Percentiles rank a stretch among this genome's conserved stretches.
Evolutionary conservation across 2,329 filamentous ascomycete species (phyloP).

Genomic region (Cladophialophora carrionii): DNA sequence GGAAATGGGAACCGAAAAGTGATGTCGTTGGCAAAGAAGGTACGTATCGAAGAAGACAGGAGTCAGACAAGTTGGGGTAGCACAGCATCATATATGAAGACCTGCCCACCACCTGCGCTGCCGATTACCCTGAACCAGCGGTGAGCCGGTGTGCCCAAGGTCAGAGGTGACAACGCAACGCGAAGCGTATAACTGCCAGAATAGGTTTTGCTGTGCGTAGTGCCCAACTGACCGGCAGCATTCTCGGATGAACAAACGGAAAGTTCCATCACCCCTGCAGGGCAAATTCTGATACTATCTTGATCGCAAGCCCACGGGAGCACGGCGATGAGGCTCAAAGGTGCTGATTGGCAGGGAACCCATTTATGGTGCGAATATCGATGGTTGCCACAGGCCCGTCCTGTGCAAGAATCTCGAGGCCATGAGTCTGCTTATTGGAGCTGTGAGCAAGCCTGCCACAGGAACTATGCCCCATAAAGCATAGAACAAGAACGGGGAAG

Average conservation of each 20-base stretch:
- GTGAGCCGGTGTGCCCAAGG: background rate
- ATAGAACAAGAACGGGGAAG: background rate
- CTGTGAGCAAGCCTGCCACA: background rate
- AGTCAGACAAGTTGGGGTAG: background rate
- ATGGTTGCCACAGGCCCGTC: background rate
- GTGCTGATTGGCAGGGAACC: background rate
- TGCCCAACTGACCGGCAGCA: background rate
- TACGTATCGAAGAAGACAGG: background rate
- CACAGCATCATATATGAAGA: background rate
- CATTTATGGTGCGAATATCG: background rate
- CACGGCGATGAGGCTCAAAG: background rate
- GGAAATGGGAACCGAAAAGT: background rate
- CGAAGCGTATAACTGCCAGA: background rate
- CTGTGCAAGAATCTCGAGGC: background rate
- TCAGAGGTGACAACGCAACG: background rate
- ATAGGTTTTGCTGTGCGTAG: background rate
- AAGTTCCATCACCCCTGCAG: background rate
- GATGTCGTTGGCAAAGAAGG: background rate
- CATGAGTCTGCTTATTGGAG: background rate
- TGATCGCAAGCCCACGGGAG: background rate
- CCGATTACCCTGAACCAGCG: background rate
- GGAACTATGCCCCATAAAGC: background rate
- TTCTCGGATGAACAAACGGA: background rate
- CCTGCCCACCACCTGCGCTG: background rate
- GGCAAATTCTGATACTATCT: background rate